phyloP scores from a whole-genome alignment of 306 rosid genomes.

The Quillaja saponaria region DNA sequence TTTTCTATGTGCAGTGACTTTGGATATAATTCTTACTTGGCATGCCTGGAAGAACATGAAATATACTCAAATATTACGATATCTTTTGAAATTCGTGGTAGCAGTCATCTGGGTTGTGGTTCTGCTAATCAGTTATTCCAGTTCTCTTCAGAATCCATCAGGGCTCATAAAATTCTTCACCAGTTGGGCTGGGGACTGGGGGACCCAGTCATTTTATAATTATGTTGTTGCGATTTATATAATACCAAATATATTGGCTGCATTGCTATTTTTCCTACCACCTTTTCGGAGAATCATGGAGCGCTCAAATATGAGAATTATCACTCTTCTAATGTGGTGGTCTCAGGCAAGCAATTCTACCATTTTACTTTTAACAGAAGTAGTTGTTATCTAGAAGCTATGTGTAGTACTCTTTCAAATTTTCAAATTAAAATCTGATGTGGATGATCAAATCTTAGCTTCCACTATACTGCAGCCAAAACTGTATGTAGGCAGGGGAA shows the following conservation, averaged over 20 bases:
- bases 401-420: conserved; percentile 13
- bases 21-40: conserved; percentile 81
- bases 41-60: conserved; percentile 91
- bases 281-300: conserved; percentile 74
- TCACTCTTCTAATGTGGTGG: conserved; percentile 94
- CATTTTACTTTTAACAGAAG: conserved; percentile 18
- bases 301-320: conserved; percentile 64
- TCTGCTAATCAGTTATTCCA: conserved; percentile 73
- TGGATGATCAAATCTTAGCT: conserved; percentile 25
- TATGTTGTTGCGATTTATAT: conserved; percentile 70
- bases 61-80: conserved; percentile 72
- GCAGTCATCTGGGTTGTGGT: conserved; percentile 91
- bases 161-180: conserved; percentile 72
- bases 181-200: conserved; percentile 88
- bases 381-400: conserved; percentile 13
- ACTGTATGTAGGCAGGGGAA: conserved; percentile 85
- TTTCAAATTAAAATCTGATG: conserved; percentile 19
- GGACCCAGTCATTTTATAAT: conserved; percentile 60
- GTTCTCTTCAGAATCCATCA: conserved; percentile 74
- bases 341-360: conserved; percentile 70
- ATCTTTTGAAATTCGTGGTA: conserved; percentile 75
- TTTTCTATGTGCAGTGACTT: conserved; percentile 58
- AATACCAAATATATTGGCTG: conserved; percentile 77
- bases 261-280: conserved; percentile 81
- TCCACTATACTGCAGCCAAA: conserved; percentile 75